Base-by-base conservation (phyloP, 2,329 filamentous ascomycete genomes). In the Alternaria brassicicola region DNA sequence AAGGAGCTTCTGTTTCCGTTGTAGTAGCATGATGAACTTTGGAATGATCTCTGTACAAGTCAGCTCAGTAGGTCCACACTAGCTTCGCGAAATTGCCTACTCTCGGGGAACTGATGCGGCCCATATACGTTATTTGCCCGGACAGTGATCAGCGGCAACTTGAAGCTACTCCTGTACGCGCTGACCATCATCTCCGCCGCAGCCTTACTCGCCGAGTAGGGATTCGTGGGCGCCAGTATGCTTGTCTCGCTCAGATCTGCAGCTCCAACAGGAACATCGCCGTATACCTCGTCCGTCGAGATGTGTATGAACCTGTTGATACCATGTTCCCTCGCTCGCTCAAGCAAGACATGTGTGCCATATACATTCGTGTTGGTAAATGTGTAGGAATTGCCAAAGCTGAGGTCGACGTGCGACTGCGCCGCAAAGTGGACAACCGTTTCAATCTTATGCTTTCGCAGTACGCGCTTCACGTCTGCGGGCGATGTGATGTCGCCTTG, bases 71-170 rank as follows among this genome's bases (percentile, higher is more conserved):
- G 19, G 9, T 15, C 12, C 1, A 23, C 5, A 4, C 12, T 3
- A 13, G 6, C 2, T 5, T 7, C 13, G 13, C 3, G 3, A 13
- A 15, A n/a, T 21, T 28, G 4, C 89, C 77, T 79, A 93, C 90
- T 93, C 79, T 93, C 90, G 0, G 90, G 90, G 74, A 89, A 93
- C 74, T 94, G 91, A 72, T 93, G 90, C 21, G 91, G 91, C 0
- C 91, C 91, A 70, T 93, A 95, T 28, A 94, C 90, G 69, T 95
- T 94, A 80, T 94, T 94, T 74, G 89, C 89, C 48, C 91, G 84
- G 26, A 93, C 89, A 67, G 93, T 91, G 63, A 94, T 91, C 50
- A 88, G 86, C 1, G 91, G 91, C 12, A 95, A 82, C 75, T 90
- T 89, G 82, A 93, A 93, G 76, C 88, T 91, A 79, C 91, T 92